These are phyloP conservation scores for Dothistroma septosporum DNA, from an alignment of 2,329 filamentous ascomycete species.

Conservation along the genomic window DNA sequence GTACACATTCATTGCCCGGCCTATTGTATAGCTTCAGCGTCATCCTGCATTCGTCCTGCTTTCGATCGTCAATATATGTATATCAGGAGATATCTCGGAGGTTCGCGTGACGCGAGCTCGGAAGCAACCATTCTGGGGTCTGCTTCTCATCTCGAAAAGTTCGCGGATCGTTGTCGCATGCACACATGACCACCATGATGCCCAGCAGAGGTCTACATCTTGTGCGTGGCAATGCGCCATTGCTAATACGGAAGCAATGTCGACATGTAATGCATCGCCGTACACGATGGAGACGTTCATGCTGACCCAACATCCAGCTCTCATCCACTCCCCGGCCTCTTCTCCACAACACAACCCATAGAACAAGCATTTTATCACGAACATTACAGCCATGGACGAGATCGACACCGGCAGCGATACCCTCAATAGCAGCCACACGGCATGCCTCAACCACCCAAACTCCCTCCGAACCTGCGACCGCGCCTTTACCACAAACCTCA, in stretches of 20 bases:
- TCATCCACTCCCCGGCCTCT: conserved; percentile 23
- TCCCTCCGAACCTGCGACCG: conserved; percentile 28
- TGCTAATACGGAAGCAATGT: conserved; percentile 24
- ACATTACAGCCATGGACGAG: conserved; percentile 13
- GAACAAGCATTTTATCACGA: conserved; percentile 7
- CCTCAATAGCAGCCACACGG: conserved; percentile 21
- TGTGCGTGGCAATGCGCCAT: conserved; percentile 26
- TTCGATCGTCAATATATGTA: background rate
- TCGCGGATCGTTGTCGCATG: background rate
- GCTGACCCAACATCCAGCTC: conserved; percentile 22
- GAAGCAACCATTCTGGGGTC: background rate
- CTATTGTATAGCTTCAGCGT: background rate
- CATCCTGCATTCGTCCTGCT: background rate
- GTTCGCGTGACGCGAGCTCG: background rate
- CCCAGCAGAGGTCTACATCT: conserved; percentile 46
- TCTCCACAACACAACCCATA: conserved; percentile 11
- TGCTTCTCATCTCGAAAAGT: background rate
- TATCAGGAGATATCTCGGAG: background rate
- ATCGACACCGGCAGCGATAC: conserved; percentile 14
- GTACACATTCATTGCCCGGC: background rate
- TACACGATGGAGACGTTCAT: background rate
- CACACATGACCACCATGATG: conserved; percentile 37
- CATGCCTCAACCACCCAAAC: conserved; percentile 26
- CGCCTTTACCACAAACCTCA: conserved; percentile 22
- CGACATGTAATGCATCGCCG: conserved; percentile 24